Conservation (phyloP, 306 rosid genomes). For the Comarum palustre region DNA sequence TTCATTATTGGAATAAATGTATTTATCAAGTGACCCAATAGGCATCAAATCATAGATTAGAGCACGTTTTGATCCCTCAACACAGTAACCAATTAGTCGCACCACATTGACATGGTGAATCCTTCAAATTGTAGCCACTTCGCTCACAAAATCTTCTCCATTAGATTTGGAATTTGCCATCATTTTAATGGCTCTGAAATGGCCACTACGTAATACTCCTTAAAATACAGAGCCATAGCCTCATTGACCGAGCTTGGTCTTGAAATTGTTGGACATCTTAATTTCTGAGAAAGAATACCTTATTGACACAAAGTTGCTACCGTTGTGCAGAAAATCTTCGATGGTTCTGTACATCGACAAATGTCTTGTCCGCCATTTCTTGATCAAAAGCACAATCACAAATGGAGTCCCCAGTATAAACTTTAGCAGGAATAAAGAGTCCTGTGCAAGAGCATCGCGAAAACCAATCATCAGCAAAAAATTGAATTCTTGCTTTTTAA, state of each 20-base stretch:
- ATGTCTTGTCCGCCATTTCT: background rate
- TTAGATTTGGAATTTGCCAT: background rate
- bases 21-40: background rate
- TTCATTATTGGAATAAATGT: background rate
- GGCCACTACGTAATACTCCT: background rate
- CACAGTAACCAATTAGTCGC: background rate
- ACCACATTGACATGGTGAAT: background rate
- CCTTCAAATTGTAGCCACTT: conserved; percentile 4
- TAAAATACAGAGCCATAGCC: background rate
- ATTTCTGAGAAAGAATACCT: conserved; percentile 5
- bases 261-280: conserved; percentile 4
- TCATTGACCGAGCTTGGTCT: background rate
- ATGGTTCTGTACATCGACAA: background rate
- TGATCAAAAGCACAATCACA: background rate
- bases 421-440: background rate
- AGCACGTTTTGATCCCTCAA: background rate
- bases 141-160: background rate
- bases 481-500: background rate
- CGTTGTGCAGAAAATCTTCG: background rate
- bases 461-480: background rate
- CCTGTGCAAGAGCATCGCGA: background rate
- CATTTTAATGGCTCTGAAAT: background rate
- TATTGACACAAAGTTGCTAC: background rate
- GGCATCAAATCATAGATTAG: conserved; percentile 10
- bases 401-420: background rate